Base-by-base conservation (phyloP, 2,329 filamentous ascomycete genomes). In the Fusarium equiseti region DNA sequence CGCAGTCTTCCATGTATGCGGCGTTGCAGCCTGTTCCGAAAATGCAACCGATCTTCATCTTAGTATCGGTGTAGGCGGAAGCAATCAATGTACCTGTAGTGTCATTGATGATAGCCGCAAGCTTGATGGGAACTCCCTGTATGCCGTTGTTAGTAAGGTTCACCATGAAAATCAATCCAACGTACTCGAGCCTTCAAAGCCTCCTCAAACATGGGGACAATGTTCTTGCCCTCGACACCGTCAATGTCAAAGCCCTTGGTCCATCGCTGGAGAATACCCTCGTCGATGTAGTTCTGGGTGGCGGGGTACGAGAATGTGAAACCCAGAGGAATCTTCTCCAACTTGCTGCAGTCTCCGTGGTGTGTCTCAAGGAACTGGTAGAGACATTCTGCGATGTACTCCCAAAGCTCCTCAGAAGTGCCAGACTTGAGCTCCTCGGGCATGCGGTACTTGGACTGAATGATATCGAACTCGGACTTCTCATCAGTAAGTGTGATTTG, bases 21-120 rank as follows among this genome's bases (percentile, higher is more conserved):
- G 95, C 96, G 77, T 99, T 99, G 84, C 96, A 98, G 64, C 96
- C 96, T 15, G 96, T 99, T 75, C 96, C 96, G 77, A 99, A 99
- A 79, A 99, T 99, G 82, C 95, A 98, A 59, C 96, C 96, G 76
- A 98, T 96, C 83, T 90, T 94, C 89, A 98, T 97, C 74, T 91
- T 89, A 48, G 91, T 85, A 79, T 99, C 95, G n/a, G 95, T 98
- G 83, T 99, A 99, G 31, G 94, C 92, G 27, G 95, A 98, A 66
- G 96, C 96, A 77, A 99, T 97, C 76, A 99, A 85, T 32, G 96
- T 99, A 76, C 96, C 96, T 20, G 95, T 98, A 50, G 96, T 99
- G 80, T 99, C 96, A 80, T 99, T 99, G 83, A 98, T 96, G 80
- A 99, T 83, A 38, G 96, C 96, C 26, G 92, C 92, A 60, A 98